Conservation (phyloP, 805 yeast genomes). For the Wickerhamiella allomyrinae region DNA sequence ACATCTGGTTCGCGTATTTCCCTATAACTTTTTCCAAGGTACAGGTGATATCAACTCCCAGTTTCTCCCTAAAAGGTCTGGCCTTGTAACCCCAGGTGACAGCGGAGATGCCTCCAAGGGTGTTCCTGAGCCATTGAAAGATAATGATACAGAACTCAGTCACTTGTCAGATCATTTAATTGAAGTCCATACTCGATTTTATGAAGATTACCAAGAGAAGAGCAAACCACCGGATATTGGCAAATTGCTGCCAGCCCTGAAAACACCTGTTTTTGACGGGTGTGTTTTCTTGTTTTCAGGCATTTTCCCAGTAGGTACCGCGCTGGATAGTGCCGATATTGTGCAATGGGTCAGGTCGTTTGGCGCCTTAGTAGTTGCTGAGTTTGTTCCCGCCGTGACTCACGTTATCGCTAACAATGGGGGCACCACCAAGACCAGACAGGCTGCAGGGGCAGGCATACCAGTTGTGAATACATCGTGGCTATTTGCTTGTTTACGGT, state of each 20-base stretch:
- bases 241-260: slow-evolving; percentile 47
- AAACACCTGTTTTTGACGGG: slow-evolving; percentile 49
- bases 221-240: slow-evolving; percentile 21
- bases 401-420: slow-evolving; percentile 77
- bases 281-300: slow-evolving; percentile 72
- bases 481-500: slow-evolving; percentile 72
- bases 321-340: slow-evolving; percentile 63
- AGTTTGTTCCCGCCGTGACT: slow-evolving; percentile 59
- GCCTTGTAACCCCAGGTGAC: slow-evolving; percentile 19
- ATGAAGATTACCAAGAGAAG: slow-evolving; percentile 27
- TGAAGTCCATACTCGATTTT: slow-evolving; percentile 55
- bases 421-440: slow-evolving; percentile 69
- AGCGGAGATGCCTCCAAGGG: slow-evolving; percentile 2
- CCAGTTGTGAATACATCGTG: slow-evolving; percentile 84
- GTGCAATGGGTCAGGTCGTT: slow-evolving; percentile 86
- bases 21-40: slow-evolving; percentile 92
- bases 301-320: slow-evolving; percentile 70
- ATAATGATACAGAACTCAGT: slow-evolving; percentile 67
- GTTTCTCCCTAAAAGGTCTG: slow-evolving; percentile 63
- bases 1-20: slow-evolving; percentile 80
- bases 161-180: slow-evolving; percentile 48
- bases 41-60: slow-evolving; percentile 94
- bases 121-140: slow-evolving; percentile 22
- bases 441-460: slow-evolving; percentile 52
- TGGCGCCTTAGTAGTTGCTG: slow-evolving; percentile 73